Evolutionary conservation across 306 rosid species (phyloP), one percentile per base, ranked within the genome.

Genomic region (Dryas alaskensis): DNA sequence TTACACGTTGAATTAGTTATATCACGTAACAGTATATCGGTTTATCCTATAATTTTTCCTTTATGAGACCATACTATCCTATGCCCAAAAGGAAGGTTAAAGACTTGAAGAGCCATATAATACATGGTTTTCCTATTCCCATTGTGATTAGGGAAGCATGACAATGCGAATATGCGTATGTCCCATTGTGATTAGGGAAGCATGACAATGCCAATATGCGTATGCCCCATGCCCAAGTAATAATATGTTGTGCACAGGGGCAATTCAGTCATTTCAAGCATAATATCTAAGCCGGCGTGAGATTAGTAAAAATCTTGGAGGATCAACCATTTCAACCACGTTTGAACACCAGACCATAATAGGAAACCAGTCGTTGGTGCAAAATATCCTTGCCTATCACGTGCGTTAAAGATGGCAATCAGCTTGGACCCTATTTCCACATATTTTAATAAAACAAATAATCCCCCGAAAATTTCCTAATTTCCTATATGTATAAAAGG

Each of bases 371-470:
- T 45, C 74, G 17, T 60, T 60, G 49, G 66, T 17, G 16, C 46
- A 57, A 78, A 81, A 85, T 80, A 81, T 85, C 86, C 84, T 87
- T n/a, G 48, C 69, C 63, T 62, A 81, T 89, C 97, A 92, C 97
- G 92, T 89, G 96, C 88, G 67, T 81, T 63, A 86, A 76, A 59
- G 67, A 72, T 45, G 50, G 40, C 58, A 72, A 71, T 72, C 46
- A 25, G 13, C 48, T 27, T 45, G 8, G 44, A 19, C 42, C 53
- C 46, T 42, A 42, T 45, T 10, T 40, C 74, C 65, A 45, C 27
- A 4, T 2, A 14, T n/a, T 45, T 25, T 11, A 3, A 0, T 9
- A 10, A 60, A 13, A 66, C 8, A 4, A 25, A 25, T 25, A 27
- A 4, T 2, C 25, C 13, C n/a, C 4, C 31, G 5, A 31, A 12